Base-by-base conservation (phyloP, 2,329 filamentous ascomycete genomes). In the Pseudogymnoascus sp. region DNA sequence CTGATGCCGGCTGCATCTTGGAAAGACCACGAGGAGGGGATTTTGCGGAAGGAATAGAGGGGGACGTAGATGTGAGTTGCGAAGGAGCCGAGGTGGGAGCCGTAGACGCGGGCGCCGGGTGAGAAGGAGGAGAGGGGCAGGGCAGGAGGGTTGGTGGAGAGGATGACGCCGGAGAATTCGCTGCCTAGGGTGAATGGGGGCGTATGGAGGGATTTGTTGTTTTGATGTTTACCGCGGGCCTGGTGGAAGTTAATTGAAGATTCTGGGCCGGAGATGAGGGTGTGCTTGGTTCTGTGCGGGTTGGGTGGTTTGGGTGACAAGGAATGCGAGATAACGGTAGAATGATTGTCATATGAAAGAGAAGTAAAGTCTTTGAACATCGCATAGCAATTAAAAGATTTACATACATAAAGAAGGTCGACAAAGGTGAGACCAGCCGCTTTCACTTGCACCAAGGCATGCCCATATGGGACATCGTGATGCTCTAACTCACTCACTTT, bases 371-470 rank as follows among this genome's bases (percentile, higher is more conserved):
- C 26, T 56, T 56, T 56, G 26, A 56, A 12, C 8, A 33, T 12
- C n/a, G 10, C 2, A 14, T 33, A 12, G 50, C 5, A 19, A 56
- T 33, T 33, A 7, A 8, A 41, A 63, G n/a, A 28, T 14, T 56
- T 38, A 28, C 24, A 46, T 66, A 77, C 75, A 69, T 86, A 86
- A 56, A 87, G 78, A 7, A 84, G 78, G 68, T 87, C 84, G 59
- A 85, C 83, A 69, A 84, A 85, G 62, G 85, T 86, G 22, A 85
- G 75, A 3, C 82, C 82, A 62, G 81, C 80, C 64, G 84, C 82
- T 1, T 80, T 80, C 61, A 86, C 78, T 62, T 75, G 75, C 40
- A 84, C 72, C 16, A 83, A 67, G 35, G 78, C 74, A 64, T 79
- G 72, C 31, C 72, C 69, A 8, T 71, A 64, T 33, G 73, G 72